These are phyloP conservation scores for Perkinsus chesapeaki DNA, from an alignment of 169 alveolate species.

Conservation along the genomic window DNA sequence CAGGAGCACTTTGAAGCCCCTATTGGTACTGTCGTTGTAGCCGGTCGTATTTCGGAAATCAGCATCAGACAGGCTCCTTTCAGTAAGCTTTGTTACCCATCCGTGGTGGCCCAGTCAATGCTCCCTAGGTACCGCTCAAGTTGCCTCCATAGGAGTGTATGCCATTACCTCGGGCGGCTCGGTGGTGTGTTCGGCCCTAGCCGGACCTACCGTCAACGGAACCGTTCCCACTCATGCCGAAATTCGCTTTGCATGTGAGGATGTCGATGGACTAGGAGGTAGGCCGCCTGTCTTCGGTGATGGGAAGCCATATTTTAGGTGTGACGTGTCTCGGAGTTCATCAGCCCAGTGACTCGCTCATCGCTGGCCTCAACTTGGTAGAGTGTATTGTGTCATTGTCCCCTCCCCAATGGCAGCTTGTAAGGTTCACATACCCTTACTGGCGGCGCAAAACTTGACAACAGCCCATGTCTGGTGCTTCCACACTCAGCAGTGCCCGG, in stretches of 20 bases:
- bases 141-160: not conserved
- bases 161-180: not conserved
- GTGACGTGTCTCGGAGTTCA: not conserved
- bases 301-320: not conserved
- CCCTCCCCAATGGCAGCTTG: not conserved
- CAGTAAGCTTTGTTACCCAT: not conserved
- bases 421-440: not conserved
- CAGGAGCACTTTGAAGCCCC: not conserved
- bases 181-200: not conserved
- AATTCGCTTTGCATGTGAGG: not conserved
- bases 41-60: not conserved
- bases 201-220: not conserved
- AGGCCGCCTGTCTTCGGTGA: not conserved
- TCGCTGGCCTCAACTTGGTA: not conserved
- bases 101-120: not conserved
- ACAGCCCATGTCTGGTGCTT: not conserved
- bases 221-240: not conserved
- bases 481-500: not conserved
- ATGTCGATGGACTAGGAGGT: not conserved
- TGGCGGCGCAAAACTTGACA: not conserved
- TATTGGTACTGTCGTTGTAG: not conserved
- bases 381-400: not conserved
- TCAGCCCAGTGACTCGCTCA: not conserved
- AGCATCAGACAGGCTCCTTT: not conserved
- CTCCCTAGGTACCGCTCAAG: not conserved